Conservation (phyloP, 2,329 filamentous ascomycete genomes). For the Arthrobotrys entomopaga region DNA sequence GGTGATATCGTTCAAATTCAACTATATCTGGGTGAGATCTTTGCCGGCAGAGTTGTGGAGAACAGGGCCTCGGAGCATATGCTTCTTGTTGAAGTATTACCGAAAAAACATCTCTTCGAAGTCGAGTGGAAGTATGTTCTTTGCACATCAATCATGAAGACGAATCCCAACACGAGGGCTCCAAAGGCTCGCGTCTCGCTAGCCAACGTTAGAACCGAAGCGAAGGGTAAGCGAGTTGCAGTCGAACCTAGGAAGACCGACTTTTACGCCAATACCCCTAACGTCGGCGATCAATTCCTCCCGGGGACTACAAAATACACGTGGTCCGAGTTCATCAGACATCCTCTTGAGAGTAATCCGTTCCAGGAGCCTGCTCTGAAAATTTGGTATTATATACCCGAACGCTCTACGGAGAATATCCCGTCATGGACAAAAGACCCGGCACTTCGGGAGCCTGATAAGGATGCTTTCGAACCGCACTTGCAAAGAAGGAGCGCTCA, state of each 20-base stretch:
- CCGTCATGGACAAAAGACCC: constrained; percentile 52
- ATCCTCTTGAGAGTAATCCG: constrained; percentile 24
- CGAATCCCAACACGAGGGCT: constrained; percentile 18
- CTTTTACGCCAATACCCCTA: constrained; percentile 46
- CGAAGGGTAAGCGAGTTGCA: constrained; percentile 47
- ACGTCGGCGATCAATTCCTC: constrained; percentile 42
- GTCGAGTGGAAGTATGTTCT: constrained; percentile 78
- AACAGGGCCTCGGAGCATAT: constrained; percentile 80
- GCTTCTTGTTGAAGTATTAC: constrained; percentile 82
- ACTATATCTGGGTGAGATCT: constrained; percentile 83
- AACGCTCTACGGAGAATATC: constrained; percentile 45
- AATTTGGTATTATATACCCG: constrained; percentile 51
- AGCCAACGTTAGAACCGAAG: constrained; percentile 31
- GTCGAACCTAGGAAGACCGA: constrained; percentile 47
- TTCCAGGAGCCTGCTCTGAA: constrained; percentile 48
- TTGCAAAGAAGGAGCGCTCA: constrained; percentile 34
- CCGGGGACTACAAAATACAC: constrained; percentile 32
- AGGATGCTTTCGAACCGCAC: constrained; percentile 44
- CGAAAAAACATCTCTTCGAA: constrained; percentile 79
- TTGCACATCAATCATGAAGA: constrained; percentile 41
- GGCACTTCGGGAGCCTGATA: constrained; percentile 24
- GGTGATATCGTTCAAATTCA: constrained; percentile 89
- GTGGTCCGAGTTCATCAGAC: constrained; percentile 35
- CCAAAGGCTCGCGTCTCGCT: constrained; percentile 32
- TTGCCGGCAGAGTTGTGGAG: constrained; percentile 86